Evolutionary conservation across 345 rosid species (phyloP).

Genomic region (Salix brachista): DNA sequence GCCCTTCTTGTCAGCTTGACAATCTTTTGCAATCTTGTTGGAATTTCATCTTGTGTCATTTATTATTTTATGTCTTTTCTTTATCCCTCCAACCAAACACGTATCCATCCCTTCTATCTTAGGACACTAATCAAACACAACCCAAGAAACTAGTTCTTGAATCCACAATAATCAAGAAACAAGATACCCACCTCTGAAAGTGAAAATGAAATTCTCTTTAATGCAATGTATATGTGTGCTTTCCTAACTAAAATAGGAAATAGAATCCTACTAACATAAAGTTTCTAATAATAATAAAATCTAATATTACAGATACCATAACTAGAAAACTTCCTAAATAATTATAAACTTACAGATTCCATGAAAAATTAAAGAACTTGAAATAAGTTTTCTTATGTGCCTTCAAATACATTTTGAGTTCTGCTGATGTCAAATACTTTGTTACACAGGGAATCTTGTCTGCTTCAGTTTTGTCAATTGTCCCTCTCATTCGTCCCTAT

Average conservation of each 20-base stretch:
- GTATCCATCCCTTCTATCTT: no score
- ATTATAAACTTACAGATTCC: neutral
- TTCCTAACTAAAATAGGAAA: no score
- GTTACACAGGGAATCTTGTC: constrained; percentile 71
- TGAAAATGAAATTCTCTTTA: no score
- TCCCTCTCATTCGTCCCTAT: constrained; percentile 82
- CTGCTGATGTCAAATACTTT: constrained; percentile 6
- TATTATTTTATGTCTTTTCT: no score
- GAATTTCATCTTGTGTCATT: neutral
- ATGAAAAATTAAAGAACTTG: neutral
- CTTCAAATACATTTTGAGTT: neutral
- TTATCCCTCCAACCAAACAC: no score
- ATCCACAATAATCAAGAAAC: no score
- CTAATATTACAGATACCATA: neutral
- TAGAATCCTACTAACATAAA: neutral
- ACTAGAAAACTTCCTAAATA: neutral
- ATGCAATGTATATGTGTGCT: no score
- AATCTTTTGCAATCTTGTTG: neutral
- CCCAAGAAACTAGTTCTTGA: no score
- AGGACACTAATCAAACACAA: no score
- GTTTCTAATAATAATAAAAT: no score
- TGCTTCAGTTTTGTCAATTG: constrained; percentile 67
- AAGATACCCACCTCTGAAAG: no score
- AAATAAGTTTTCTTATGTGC: neutral
- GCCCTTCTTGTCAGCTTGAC: neutral